phyloP scores from a whole-genome alignment of 2,329 filamentous ascomycete genomes.

The Stemphylium lycopersici region DNA sequence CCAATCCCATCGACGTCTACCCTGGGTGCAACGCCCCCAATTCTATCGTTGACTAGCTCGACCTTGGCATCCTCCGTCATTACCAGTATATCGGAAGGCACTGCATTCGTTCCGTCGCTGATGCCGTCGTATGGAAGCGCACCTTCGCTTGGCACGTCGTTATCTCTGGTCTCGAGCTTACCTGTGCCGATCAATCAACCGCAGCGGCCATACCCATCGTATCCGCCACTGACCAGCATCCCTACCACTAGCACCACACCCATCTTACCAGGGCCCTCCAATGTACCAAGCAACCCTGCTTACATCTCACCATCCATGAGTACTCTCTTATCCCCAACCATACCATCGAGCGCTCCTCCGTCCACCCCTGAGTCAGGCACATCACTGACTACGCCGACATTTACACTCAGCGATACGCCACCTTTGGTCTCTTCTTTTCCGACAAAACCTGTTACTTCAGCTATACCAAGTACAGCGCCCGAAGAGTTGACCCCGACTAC shows the following conservation, averaged over 20 bases:
- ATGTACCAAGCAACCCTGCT: background rate
- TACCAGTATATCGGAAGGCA: background rate
- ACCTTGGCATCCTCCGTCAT: background rate
- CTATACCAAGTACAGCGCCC: background rate
- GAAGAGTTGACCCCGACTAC: background rate
- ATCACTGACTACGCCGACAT: background rate
- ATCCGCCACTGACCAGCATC: background rate
- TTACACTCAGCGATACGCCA: background rate
- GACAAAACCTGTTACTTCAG: background rate
- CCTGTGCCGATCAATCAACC: slow-evolving; percentile 5
- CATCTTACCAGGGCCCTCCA: background rate
- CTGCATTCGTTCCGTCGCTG: background rate
- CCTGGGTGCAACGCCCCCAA: no score
- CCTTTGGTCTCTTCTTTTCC: background rate
- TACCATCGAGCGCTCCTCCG: background rate
- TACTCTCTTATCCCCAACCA: background rate
- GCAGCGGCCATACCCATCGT: slow-evolving; percentile 12
- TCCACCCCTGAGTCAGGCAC: background rate
- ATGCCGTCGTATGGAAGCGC: background rate
- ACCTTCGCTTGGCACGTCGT: background rate
- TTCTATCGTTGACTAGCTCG: background rate
- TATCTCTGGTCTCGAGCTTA: background rate
- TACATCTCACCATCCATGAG: background rate
- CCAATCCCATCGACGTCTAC: background rate
- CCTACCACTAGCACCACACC: background rate